A percentile compares a stretch with the other conserved stretches of the same genome.
Evolutionary conservation across 1,284 basidiomycete genomes (phyloP).

Genomic region (Rhodofomes roseus): DNA sequence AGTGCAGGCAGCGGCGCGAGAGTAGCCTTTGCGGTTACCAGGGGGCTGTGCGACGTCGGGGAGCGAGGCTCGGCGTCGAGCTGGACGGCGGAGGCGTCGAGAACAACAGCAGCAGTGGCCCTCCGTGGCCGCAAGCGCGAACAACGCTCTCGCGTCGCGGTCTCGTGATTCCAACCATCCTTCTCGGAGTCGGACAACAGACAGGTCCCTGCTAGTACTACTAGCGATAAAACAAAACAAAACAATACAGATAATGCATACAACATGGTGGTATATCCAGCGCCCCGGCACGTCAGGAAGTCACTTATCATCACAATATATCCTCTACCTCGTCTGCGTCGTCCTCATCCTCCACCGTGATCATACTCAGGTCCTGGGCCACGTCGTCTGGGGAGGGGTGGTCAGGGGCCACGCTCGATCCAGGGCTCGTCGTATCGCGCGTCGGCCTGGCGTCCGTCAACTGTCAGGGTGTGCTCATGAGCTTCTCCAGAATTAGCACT

Average conservation of each 20-base stretch:
- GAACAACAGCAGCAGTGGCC: neutral
- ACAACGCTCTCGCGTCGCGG: too few relatives aligned
- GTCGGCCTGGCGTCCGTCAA: neutral
- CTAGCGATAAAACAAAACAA: neutral
- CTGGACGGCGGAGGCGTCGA: neutral
- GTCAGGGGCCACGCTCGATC: neutral
- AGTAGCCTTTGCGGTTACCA: too few relatives aligned
- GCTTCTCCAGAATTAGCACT: neutral
- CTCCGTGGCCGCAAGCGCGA: neutral
- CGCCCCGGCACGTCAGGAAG: neutral
- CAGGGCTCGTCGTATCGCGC: neutral
- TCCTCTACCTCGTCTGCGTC: conserved; percentile 1
- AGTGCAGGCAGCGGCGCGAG: too few relatives aligned
- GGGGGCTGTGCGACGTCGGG: too few relatives aligned
- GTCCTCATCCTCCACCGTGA: neutral
- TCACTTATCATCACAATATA: neutral
- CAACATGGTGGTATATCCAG: neutral
- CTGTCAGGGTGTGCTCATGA: neutral
- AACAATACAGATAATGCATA: neutral
- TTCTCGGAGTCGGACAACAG: too few relatives aligned
- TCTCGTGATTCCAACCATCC: neutral
- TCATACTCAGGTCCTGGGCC: neutral
- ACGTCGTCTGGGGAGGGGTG: neutral
- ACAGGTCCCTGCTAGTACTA: too few relatives aligned
- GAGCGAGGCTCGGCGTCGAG: too few relatives aligned